Percentiles rank a stretch among this genome's conserved stretches.
These are phyloP conservation scores for Escallonia herrerae DNA, from an alignment of 129 eudicot genomes.

Conservation along the genomic window DNA sequence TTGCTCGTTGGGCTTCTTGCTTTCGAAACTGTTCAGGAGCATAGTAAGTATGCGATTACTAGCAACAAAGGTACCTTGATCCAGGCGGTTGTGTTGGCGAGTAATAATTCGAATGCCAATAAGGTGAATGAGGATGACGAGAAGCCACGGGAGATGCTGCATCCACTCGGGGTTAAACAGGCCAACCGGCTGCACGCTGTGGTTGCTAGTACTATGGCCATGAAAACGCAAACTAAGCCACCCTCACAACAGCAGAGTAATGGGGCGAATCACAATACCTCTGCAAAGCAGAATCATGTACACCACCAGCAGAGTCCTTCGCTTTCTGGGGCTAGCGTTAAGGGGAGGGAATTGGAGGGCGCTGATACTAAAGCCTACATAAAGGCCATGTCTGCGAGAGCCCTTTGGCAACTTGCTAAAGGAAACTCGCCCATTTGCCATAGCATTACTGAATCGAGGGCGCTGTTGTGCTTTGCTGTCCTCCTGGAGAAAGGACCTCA, in stretches of 20 bases:
- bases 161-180: slow-evolving; percentile 29
- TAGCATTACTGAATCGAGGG: slow-evolving; percentile 51
- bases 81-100: slow-evolving; percentile 42
- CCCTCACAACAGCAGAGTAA: background rate
- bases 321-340: slow-evolving; percentile 21
- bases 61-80: slow-evolving; percentile 37
- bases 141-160: slow-evolving; percentile 7
- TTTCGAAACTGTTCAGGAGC: slow-evolving; percentile 48
- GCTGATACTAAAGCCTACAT: slow-evolving; percentile 37
- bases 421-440: slow-evolving; percentile 42
- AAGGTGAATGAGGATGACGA: slow-evolving; percentile 27
- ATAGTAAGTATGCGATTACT: slow-evolving; percentile 41
- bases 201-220: slow-evolving; percentile 30
- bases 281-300: slow-evolving; percentile 5
- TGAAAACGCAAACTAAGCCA: slow-evolving; percentile 16
- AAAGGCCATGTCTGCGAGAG: slow-evolving; percentile 46
- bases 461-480: slow-evolving; percentile 42
- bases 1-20: slow-evolving; percentile 46
- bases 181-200: slow-evolving; percentile 29
- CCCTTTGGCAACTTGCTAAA: slow-evolving; percentile 49
- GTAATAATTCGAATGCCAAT: slow-evolving; percentile 10
- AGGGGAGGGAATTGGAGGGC: slow-evolving; percentile 43
- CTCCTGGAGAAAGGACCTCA: slow-evolving; percentile 41
- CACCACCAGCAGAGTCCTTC: slow-evolving; percentile 27
- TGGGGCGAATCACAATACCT: slow-evolving; percentile 1